These are phyloP conservation scores for Limonomyces culmigenus DNA, from an alignment of 1,284 basidiomycete species.

Conservation along the genomic window DNA sequence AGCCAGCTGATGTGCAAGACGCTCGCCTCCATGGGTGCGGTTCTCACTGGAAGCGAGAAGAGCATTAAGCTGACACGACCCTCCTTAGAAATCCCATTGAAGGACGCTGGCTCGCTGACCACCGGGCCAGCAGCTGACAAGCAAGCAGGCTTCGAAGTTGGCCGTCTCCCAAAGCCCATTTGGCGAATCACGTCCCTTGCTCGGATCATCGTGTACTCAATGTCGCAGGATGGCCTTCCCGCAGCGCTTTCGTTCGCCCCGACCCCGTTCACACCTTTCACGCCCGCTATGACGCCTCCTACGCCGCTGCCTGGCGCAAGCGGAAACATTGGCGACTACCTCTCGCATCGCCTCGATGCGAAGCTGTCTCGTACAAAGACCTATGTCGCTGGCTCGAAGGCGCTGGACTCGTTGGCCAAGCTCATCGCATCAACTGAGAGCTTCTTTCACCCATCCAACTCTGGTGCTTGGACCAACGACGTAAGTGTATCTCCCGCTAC, in stretches of 20 bases:
- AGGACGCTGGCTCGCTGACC: slow-evolving; percentile 52
- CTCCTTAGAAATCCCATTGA: slow-evolving; percentile 53
- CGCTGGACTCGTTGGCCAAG: slow-evolving; percentile 71
- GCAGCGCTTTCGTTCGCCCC: slow-evolving; percentile 32
- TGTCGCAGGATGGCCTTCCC: slow-evolving; percentile 58
- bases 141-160: slow-evolving; percentile 48
- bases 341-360: slow-evolving; percentile 38
- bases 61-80: no score
- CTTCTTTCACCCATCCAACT: slow-evolving; percentile 75
- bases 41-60: slow-evolving; percentile 7
- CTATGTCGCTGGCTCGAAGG: slow-evolving; percentile 74
- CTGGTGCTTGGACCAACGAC: slow-evolving; percentile 54
- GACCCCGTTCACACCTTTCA: slow-evolving; percentile 46
- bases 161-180: slow-evolving; percentile 42
- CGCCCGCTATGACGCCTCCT: slow-evolving; percentile 36
- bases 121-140: slow-evolving; percentile 55
- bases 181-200: slow-evolving; percentile 74
- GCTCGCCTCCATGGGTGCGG: slow-evolving; percentile 71
- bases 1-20: slow-evolving; percentile 85
- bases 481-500: slow-evolving; percentile 20
- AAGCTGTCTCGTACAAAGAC: slow-evolving; percentile 22
- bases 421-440: slow-evolving; percentile 81
- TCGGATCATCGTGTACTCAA: slow-evolving; percentile 80
- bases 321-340: slow-evolving; percentile 32
- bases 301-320: slow-evolving; percentile 11